A percentile compares a stretch with the other conserved stretches of the same genome.
These are phyloP conservation scores for Fomitiporia mediterranea DNA, from an alignment of 1,284 basidiomycete species.

Conservation along the genomic window DNA sequence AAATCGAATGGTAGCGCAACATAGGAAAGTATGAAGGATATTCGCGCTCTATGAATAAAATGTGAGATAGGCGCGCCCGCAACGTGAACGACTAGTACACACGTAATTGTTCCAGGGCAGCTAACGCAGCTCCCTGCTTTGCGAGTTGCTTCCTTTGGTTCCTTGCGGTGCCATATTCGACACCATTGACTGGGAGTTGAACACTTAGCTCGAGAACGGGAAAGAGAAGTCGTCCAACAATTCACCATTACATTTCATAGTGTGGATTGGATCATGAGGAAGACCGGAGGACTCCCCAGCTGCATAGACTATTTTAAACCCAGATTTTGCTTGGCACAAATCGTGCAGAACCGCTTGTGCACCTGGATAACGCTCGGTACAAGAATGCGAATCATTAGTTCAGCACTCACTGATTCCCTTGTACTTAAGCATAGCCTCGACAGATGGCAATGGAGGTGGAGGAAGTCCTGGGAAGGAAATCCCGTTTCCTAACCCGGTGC, in stretches of 20 bases:
- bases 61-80: neutral
- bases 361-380: neutral
- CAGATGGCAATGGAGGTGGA: conserved; percentile 1
- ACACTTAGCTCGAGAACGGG: neutral
- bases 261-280: neutral
- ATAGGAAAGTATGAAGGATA: neutral
- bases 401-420: neutral
- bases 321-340: no score
- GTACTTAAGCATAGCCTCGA: neutral
- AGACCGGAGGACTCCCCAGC: neutral
- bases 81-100: neutral
- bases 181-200: neutral
- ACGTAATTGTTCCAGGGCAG: conserved; percentile 7
- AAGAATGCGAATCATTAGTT: neutral
- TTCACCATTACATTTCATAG: neutral
- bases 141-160: neutral
- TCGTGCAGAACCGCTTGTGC: neutral
- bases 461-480: neutral
- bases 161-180: neutral
- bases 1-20: neutral
- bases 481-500: no score
- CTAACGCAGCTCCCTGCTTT: conserved; percentile 1
- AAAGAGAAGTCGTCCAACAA: neutral
- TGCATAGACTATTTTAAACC: neutral
- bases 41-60: neutral